Conservation (phyloP, 2,329 filamentous ascomycete species). For the Exophiala alcalophila region DNA sequence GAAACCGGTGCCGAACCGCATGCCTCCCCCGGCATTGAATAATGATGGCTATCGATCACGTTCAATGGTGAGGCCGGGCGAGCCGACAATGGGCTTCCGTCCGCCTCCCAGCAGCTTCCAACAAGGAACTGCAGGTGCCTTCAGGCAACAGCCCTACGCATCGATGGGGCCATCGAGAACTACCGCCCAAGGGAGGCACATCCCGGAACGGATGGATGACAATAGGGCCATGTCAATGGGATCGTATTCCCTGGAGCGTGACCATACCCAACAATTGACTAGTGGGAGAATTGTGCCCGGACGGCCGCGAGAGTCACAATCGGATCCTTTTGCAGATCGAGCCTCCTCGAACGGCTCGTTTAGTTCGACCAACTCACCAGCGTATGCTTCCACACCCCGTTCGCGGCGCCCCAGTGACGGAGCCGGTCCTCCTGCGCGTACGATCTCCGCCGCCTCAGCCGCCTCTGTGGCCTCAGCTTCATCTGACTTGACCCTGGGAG, state of each 20-base stretch:
- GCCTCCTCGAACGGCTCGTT: conserved; percentile 24
- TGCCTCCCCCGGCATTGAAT: conserved; percentile 70
- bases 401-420: conserved; percentile 45
- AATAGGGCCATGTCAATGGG: conserved; percentile 97
- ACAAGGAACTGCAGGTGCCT: conserved; percentile 68
- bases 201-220: conserved; percentile 88
- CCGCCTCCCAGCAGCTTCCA: conserved; percentile 61
- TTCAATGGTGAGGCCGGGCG: conserved; percentile 77
- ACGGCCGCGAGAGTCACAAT: conserved; percentile 59
- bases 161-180: conserved; percentile 59
- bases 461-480: conserved; percentile 49
- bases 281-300: conserved; percentile 88
- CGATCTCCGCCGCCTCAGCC: conserved; percentile 86
- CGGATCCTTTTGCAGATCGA: conserved; percentile 34
- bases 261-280: conserved; percentile 76
- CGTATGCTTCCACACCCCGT: conserved; percentile 31
- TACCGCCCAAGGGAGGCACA: conserved; percentile 84
- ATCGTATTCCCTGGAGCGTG: conserved; percentile 68
- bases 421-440: conserved; percentile 53
- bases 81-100: conserved; percentile 62
- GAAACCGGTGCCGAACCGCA: conserved; percentile 57
- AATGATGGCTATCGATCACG: conserved; percentile 87
- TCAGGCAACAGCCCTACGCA: conserved; percentile 74
- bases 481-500: conserved; percentile 45
- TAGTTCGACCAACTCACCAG: conserved; percentile 26